Base-by-base conservation (phyloP, 1,284 basidiomycete species). In the Cryptococcus depauperatus region DNA sequence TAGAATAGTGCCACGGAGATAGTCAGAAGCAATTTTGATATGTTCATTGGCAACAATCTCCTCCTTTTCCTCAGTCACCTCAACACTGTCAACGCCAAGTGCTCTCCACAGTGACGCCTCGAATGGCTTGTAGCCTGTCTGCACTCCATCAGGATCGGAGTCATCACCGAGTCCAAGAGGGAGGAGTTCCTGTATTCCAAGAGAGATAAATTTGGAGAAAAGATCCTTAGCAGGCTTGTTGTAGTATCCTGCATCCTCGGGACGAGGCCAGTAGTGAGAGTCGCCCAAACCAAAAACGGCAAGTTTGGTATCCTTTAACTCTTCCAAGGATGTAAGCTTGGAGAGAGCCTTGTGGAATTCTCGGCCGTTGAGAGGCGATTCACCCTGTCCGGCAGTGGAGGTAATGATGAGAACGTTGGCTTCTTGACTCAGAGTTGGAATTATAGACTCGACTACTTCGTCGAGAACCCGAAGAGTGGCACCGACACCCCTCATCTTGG, bases 41-140 rank as follows among this genome's bases (percentile, higher is more conserved):
- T 98, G 91, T 74, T 99, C 93, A 75, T 98, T 97, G 51, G 92
- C 97, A 72, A 99, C 93, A 2, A 88, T 82, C 66, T 97, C 92
- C 2, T 92, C 91, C 69, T 97, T 91, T 16, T 83, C 84, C 73
- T 98, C 95, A 30, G 75, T 80, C 26, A 97, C 81, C 68, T 95
- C 86, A 46, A 98, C 76, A 14, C 75, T 76, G 71, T 95, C 93
- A 45, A 98, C 91, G 44, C 93, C 90, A 30, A 98, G 76, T 1
- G 83, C 83, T 73, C 95, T 92, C 95, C 93, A 99, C 32, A 98
- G 61, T 47, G 79, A 74, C 29, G 89, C 83, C 71, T 98, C 93
- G 89, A 92, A 98, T 22, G 78, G 60, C 72, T 89, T 93, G 79
- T 97, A 98, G 9, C 92, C 95, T 0, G 95, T 98, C 74, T 92